Conservation (phyloP, 2,329 filamentous ascomycete species). For the Endothia cerciana region DNA sequence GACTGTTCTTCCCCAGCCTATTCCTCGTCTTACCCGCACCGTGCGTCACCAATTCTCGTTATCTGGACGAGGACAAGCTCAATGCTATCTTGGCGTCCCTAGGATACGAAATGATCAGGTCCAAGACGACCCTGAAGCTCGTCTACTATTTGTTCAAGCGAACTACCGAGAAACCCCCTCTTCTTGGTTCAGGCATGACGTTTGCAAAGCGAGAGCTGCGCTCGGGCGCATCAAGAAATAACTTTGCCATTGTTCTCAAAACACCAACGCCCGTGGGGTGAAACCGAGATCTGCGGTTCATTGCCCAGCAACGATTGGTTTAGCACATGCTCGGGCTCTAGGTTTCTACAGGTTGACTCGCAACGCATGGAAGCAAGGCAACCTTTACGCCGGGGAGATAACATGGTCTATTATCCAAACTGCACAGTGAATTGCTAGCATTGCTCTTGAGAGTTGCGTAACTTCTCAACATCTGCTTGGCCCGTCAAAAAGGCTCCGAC, state of each 20-base stretch:
- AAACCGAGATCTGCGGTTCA: neutral
- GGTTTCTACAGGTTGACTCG: neutral
- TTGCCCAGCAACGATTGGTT: neutral
- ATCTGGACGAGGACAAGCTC: conserved; percentile 74
- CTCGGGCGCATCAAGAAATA: conserved; percentile 78
- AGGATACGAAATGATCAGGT: conserved; percentile 68
- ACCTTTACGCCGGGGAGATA: neutral
- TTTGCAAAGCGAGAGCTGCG: conserved; percentile 79
- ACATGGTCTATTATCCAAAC: neutral
- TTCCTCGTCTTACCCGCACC: conserved; percentile 90
- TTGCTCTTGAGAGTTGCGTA: conserved; percentile 3
- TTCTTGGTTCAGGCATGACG: conserved; percentile 30
- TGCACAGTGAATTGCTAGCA: neutral
- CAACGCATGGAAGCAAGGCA: neutral
- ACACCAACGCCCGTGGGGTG: conserved; percentile 23
- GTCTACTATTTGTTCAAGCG: conserved; percentile 86
- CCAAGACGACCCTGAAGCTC: conserved; percentile 80
- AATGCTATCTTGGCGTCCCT: conserved; percentile 74
- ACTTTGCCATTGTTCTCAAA: conserved; percentile 79
- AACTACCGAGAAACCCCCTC: conserved; percentile 32
- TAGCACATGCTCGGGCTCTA: neutral
- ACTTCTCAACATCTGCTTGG: neutral
- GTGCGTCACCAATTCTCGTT: conserved; percentile 88
- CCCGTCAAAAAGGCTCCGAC: neutral
- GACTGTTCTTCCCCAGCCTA: conserved; percentile 63